Evolutionary conservation across 2,329 filamentous ascomycete genomes (phyloP), one percentile per base, ranked within the genome.

Genomic region (Ophiocordyceps camponoti-rufipedis): DNA sequence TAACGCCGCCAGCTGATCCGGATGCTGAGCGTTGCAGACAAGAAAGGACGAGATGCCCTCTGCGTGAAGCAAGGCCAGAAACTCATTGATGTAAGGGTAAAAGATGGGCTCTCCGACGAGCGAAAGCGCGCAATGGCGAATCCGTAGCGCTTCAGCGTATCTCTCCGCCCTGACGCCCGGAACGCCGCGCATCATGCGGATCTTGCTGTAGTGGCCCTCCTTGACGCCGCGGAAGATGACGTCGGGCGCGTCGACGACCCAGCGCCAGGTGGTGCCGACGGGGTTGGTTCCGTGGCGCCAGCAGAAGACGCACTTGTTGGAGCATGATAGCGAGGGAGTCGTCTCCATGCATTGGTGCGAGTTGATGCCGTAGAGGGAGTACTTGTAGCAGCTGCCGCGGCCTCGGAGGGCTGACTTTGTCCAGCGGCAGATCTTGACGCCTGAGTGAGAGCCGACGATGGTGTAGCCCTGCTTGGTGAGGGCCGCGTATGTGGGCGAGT

Each of bases 341-440:
- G 89, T 89, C 64, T 98, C 89, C 91, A 98, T 98, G 63, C 89
- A 98, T 49, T 94, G 82, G 58, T 98, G 91, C 0, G 88, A 95
- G 51, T 83, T 78, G 61, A 98, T 98, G 43, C 89, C 89, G 62
- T 98, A 98, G 62, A 98, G 94, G 0, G 85, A 94, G 63, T 79
- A 95, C 58, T 98, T 96, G 72, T 98, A 98, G 68, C 89, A 98
- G 23, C 85, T 94, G 5, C 89, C 91, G 39, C 89, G 81, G 12
- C 89, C 89, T 38, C 89, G 84, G 1, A 96, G 78, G 10, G 89
- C 89, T 1, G 88, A 95, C 64, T 98, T 98, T 10, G 91, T 96
- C 89, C 89, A 98, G 31, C 91, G 85, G 59, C 89, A 98, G 55
- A 95, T 94, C 64, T 96, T 96, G 52, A 96, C 89, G 29, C 89